Evolutionary conservation across 345 rosid species (phyloP).

Genomic region (Salix viminalis): DNA sequence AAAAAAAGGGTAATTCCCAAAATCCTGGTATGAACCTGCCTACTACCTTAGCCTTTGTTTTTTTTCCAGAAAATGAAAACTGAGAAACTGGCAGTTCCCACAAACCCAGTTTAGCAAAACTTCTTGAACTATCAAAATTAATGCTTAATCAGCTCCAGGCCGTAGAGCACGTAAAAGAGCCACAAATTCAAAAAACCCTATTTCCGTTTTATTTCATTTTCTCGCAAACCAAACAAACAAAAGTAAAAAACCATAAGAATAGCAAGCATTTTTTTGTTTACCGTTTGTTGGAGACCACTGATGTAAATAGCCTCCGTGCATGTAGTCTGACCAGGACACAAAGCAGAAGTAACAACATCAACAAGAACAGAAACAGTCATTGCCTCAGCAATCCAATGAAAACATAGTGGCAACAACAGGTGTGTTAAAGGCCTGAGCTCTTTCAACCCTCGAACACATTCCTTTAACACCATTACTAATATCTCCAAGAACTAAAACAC

Average conservation of each 20-base stretch:
- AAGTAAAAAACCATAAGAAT: background rate
- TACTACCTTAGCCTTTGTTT: background rate
- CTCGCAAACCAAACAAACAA: constrained; percentile 1
- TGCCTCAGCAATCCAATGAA: constrained; percentile 54
- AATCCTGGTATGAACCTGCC: background rate
- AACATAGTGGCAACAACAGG: constrained; percentile 42
- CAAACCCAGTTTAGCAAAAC: background rate
- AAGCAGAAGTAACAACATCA: constrained; percentile 45
- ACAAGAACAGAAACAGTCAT: constrained; percentile 64
- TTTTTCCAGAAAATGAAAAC: background rate
- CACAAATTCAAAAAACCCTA: background rate
- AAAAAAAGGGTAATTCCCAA: background rate
- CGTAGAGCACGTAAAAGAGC: background rate
- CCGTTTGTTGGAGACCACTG: constrained; percentile 54
- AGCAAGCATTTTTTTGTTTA: constrained; percentile 1
- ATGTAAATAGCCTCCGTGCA: constrained; percentile 51
- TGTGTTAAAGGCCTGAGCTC: constrained; percentile 44
- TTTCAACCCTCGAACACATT: constrained; percentile 14
- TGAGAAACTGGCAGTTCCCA: background rate
- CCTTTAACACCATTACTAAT: constrained; percentile 14
- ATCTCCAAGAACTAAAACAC: background rate
- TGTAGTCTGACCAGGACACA: constrained; percentile 45
- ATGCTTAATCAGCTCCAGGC: background rate
- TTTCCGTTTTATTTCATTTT: background rate
- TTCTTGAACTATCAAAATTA: background rate